Percentiles rank a stretch among this genome's conserved stretches.
Conservation (phyloP, 2,329 filamentous ascomycete genomes). For the Pseudogymnoascus sp. region DNA sequence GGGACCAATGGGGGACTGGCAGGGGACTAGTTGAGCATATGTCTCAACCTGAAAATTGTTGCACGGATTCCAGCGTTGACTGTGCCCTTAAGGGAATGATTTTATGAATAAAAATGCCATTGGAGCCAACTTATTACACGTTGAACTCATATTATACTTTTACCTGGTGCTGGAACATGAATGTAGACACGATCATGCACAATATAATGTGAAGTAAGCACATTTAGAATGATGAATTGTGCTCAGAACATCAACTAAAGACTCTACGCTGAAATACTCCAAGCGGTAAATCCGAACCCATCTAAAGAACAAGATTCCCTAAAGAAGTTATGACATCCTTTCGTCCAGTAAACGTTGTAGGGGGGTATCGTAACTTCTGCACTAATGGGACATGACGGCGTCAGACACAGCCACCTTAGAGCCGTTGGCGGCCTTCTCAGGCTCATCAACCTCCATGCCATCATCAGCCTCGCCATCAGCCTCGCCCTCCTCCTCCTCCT, state of each 20-base stretch:
- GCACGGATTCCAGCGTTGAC: background rate
- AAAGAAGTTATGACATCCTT: constrained; percentile 2
- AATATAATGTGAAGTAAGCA: too few species aligned
- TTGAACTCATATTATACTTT: background rate
- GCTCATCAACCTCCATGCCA: constrained; percentile 47
- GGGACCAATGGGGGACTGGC: background rate
- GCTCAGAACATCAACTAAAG: background rate
- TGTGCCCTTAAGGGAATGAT: background rate
- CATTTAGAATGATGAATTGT: constrained; percentile 10
- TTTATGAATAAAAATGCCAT: background rate
- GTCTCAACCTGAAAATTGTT: background rate
- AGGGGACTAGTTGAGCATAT: background rate
- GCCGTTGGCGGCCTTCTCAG: constrained; percentile 27
- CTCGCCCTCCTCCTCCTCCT: constrained; percentile 51
- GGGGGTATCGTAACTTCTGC: constrained; percentile 6
- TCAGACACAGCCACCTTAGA: constrained; percentile 20
- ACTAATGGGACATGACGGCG: constrained; percentile 29
- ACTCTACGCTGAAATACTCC: constrained; percentile 4
- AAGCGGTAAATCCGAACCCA: background rate
- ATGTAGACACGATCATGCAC: too few species aligned
- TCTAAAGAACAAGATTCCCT: constrained; percentile 6
- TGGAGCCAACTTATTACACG: background rate
- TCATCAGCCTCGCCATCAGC: constrained; percentile 35
- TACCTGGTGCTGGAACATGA: too few species aligned
- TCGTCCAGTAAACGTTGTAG: background rate